These are phyloP conservation scores for Crithidia sp. DNA, from an alignment of 208 protist species.

Conservation along the genomic window DNA sequence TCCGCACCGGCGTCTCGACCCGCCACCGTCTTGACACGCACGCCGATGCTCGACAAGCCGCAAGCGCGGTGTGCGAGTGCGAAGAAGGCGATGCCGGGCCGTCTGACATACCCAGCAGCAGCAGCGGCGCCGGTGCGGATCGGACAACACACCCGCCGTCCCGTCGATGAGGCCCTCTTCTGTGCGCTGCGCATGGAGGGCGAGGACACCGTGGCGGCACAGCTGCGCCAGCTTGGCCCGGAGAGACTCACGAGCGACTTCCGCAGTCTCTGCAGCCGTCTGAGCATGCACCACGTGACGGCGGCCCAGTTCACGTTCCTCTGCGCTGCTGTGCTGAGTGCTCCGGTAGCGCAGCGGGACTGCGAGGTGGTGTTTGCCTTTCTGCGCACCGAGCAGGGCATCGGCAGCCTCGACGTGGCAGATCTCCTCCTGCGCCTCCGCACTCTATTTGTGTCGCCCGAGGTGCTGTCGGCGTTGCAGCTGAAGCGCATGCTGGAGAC, in stretches of 20 bases:
- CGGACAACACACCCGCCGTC: constrained; percentile 9
- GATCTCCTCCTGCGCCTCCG: constrained; percentile 27
- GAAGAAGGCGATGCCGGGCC: no score
- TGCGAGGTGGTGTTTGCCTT: constrained; percentile 36
- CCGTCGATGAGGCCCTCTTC: constrained; percentile 37
- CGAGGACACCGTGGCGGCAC: constrained; percentile 15
- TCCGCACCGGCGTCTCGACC: neutral
- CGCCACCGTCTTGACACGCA: neutral
- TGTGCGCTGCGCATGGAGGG: constrained; percentile 32
- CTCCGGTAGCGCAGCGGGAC: constrained; percentile 18
- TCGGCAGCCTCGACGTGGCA: constrained; percentile 25
- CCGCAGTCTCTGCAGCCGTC: constrained; percentile 24
- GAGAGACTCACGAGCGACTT: constrained; percentile 20
- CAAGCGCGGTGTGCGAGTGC: neutral
- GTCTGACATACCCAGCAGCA: no score
- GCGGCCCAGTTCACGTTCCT: constrained; percentile 29
- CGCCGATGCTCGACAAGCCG: neutral
- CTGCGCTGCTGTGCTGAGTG: constrained; percentile 27
- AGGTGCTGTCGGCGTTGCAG: constrained; percentile 30
- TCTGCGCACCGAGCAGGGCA: constrained; percentile 20
- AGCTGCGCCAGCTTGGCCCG: constrained; percentile 19
- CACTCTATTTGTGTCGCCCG: constrained; percentile 26
- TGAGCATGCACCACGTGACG: constrained; percentile 33
- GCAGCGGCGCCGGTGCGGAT: neutral
- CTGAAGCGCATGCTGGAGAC: constrained; percentile 35